These are phyloP conservation scores for Diutina siamensis DNA, from an alignment of 1,139 yeast species.

Conservation along the genomic window DNA sequence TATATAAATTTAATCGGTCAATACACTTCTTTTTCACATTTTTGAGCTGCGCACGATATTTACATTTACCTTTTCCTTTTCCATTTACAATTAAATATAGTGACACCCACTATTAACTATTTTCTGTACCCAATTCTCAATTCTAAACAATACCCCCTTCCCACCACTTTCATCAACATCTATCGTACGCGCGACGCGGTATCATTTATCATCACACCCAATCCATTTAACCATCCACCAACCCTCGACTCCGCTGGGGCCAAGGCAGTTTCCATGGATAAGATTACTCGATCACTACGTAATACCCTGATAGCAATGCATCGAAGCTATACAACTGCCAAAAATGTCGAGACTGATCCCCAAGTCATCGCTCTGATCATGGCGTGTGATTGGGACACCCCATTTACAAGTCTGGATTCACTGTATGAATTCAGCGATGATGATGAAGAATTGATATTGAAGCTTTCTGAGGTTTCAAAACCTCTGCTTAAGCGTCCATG, in stretches of 20 bases:
- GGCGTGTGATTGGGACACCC: neutral
- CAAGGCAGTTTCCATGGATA: neutral
- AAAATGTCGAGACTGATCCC: neutral
- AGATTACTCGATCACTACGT: neutral
- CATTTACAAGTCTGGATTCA: neutral
- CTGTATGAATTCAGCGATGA: conserved; percentile 3
- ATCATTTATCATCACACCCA: too few relatives aligned
- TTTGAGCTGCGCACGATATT: too few relatives aligned
- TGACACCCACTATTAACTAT: too few relatives aligned
- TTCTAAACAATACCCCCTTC: too few relatives aligned
- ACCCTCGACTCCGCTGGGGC: neutral
- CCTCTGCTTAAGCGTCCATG: neutral
- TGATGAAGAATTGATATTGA: neutral
- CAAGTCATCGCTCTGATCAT: neutral
- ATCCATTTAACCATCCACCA: too few relatives aligned
- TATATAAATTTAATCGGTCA: too few relatives aligned
- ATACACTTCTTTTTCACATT: too few relatives aligned
- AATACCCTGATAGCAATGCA: neutral
- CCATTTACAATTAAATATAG: too few relatives aligned
- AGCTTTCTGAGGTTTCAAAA: neutral
- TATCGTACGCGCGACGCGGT: neutral
- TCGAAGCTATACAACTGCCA: neutral
- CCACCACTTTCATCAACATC: neutral
- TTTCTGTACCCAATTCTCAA: too few relatives aligned
- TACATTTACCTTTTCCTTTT: too few relatives aligned